Base-by-base conservation (phyloP, 176 grass and related monocot genomes). In the Elymus sibiricus region DNA sequence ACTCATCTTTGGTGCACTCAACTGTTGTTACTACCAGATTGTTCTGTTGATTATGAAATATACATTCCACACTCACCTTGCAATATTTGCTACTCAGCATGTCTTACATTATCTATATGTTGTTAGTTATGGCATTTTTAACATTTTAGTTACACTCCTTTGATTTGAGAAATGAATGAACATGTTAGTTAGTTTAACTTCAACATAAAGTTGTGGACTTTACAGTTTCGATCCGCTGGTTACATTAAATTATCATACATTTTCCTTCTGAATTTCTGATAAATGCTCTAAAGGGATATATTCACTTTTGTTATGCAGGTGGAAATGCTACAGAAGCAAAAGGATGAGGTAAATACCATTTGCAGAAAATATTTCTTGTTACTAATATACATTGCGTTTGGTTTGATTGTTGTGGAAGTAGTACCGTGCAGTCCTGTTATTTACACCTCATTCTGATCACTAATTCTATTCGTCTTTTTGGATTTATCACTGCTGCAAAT, bases 281-380 rank as follows among this genome's bases (percentile, higher is more conserved):
- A 72, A 26, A 64, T 62, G 83, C 61, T 42, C 6, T 17, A 46
- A 59, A 34, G 56, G 1, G 22, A 29, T 63, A 32, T 65, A 73
- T 82, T 82, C 17, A 85, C 46, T 86, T 87, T 88, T 79, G 4
- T 46, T 70, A 76, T 84, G 27, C 85, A 95, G 93, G 65, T 76
- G 62, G 85, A 95, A 92, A 90, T 90, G 85, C 66, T 90, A 35
- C 55, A 88, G 88, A 87, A 84, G 43, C 90, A 92, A 88, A 95
- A 92, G 62, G 43, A 87, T 74, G 85, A 90, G 93, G 93, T 95
- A 95, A 95, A 88, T 68, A 24, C 9, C 43, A 79, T 55, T 62
- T 81, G 9, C 26, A 72, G 24, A 34, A 81, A 78, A 12, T 78
- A 72, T 53, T 32, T 61, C 1, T 31, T 84, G 2, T 11, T 64